Conservation (phyloP, 2,329 filamentous ascomycete genomes). For the Alternaria longipes region DNA sequence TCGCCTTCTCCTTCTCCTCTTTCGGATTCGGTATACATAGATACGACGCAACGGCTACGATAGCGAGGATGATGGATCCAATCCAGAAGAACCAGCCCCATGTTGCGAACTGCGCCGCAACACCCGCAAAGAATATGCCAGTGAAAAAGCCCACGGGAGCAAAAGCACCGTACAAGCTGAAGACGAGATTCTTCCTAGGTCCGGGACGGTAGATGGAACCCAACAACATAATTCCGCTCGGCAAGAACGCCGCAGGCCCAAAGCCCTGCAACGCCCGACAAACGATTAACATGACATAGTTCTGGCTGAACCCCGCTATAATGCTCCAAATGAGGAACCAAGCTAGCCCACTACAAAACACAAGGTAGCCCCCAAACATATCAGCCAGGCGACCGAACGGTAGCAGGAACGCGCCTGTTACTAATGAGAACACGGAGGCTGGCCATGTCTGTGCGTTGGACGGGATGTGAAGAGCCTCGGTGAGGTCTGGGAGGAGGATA, state of each 20-base stretch:
- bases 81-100: constrained; percentile 51
- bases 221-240: constrained; percentile 72
- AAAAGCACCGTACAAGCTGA: constrained; percentile 65
- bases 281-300: constrained; percentile 74
- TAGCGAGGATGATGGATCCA: constrained; percentile 44
- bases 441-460: constrained; percentile 65
- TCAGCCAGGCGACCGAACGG: constrained; percentile 66
- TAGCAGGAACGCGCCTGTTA: constrained; percentile 49
- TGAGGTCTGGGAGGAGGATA: constrained; percentile 72
- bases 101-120: constrained; percentile 40
- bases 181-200: constrained; percentile 73
- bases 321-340: constrained; percentile 76
- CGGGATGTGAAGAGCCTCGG: constrained; percentile 70
- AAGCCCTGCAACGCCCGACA: constrained; percentile 79
- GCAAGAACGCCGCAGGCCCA: constrained; percentile 75
- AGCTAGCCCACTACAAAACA: constrained; percentile 69
- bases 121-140: constrained; percentile 49
- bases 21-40: constrained; percentile 41
- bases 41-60: constrained; percentile 40
- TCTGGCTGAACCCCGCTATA: constrained; percentile 73
- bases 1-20: constrained; percentile 16
- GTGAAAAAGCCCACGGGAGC: constrained; percentile 59
- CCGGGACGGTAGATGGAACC: constrained; percentile 72
- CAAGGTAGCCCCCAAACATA: constrained; percentile 69
- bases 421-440: constrained; percentile 50